Evolutionary conservation across 768 basidiomycete species (phyloP).

Genomic region (Hydnomerulius pinastri): DNA sequence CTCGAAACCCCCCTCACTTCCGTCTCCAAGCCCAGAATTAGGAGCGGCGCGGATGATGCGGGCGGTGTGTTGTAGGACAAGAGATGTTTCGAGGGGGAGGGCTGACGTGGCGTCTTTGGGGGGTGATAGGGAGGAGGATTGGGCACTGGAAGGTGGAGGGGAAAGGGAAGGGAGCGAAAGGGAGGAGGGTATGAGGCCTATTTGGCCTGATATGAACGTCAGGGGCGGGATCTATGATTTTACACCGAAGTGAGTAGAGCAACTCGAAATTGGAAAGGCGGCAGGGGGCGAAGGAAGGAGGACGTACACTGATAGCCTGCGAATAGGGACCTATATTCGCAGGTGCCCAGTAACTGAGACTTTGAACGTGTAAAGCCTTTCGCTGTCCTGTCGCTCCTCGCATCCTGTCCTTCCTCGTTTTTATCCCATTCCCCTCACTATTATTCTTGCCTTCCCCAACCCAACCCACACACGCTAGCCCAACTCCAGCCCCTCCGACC

Average conservation of each 20-base stretch:
- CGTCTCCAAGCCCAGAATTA: slow-evolving; percentile 38
- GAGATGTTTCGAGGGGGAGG: slow-evolving; percentile 63
- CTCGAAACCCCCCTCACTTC: slow-evolving; percentile 28
- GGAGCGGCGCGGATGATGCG: slow-evolving; percentile 64
- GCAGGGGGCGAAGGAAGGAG: neutral
- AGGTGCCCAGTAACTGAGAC: slow-evolving; percentile 97
- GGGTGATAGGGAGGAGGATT: slow-evolving; percentile 36
- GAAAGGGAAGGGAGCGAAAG: slow-evolving; percentile 64
- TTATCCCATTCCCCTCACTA: slow-evolving; percentile 14
- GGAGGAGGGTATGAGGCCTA: slow-evolving; percentile 80
- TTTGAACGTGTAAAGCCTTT: slow-evolving; percentile 88
- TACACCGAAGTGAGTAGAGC: neutral
- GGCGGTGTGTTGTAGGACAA: slow-evolving; percentile 78
- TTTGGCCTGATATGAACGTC: slow-evolving; percentile 94
- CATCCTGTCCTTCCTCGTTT: neutral
- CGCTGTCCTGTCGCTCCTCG: slow-evolving; percentile 41
- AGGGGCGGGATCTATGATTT: slow-evolving; percentile 62
- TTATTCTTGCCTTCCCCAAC: slow-evolving; percentile 20
- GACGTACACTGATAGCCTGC: slow-evolving; percentile 79
- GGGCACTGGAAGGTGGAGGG: slow-evolving; percentile 20
- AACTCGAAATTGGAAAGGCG: neutral
- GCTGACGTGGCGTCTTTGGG: slow-evolving; percentile 54
- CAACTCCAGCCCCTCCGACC: slow-evolving; percentile 60
- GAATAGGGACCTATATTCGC: slow-evolving; percentile 99
- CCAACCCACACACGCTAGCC: slow-evolving; percentile 84